Percentiles rank a stretch among this genome's conserved stretches.
phyloP scores from a whole-genome alignment of 1,139 yeast genomes.

The Taphrina deformans region DNA sequence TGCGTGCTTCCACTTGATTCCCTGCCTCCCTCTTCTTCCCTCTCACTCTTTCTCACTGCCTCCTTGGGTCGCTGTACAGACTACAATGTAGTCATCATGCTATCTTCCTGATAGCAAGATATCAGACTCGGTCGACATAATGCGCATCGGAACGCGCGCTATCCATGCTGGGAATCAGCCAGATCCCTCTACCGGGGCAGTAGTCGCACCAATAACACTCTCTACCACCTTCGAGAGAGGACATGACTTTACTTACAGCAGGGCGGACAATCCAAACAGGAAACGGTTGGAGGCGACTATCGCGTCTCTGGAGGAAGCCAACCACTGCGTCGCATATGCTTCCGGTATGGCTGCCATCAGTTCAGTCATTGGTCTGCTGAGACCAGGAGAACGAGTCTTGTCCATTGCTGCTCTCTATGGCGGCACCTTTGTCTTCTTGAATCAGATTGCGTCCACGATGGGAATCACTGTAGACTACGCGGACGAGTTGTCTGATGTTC shows the following conservation, averaged over 20 bases:
- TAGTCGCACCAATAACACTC: constrained; percentile 78
- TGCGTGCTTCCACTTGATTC: background rate
- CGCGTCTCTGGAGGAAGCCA: constrained; percentile 76
- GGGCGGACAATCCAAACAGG: constrained; percentile 87
- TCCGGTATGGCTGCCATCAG: constrained; percentile 90
- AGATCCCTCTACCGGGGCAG: constrained; percentile 80
- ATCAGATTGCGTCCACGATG: constrained; percentile 79
- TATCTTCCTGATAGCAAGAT: background rate
- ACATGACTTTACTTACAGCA: constrained; percentile 76
- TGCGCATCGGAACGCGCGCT: constrained; percentile 48
- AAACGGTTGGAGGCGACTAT: constrained; percentile 75
- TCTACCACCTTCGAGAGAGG: constrained; percentile 84
- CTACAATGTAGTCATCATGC: background rate
- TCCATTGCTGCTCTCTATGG: constrained; percentile 82
- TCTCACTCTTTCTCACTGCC: background rate
- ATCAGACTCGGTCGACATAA: background rate
- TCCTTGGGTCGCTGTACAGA: background rate
- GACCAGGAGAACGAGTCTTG: constrained; percentile 60
- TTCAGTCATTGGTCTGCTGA: constrained; percentile 69
- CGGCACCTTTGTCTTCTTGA: constrained; percentile 88
- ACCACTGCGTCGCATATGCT: constrained; percentile 73
- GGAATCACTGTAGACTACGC: constrained; percentile 66
- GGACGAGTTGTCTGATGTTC: constrained; percentile 61
- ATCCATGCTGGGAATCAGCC: constrained; percentile 79
- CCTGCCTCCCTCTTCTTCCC: background rate